phyloP scores from a whole-genome alignment of 2,329 filamentous ascomycete species.

The Xylariaceae sp. region DNA sequence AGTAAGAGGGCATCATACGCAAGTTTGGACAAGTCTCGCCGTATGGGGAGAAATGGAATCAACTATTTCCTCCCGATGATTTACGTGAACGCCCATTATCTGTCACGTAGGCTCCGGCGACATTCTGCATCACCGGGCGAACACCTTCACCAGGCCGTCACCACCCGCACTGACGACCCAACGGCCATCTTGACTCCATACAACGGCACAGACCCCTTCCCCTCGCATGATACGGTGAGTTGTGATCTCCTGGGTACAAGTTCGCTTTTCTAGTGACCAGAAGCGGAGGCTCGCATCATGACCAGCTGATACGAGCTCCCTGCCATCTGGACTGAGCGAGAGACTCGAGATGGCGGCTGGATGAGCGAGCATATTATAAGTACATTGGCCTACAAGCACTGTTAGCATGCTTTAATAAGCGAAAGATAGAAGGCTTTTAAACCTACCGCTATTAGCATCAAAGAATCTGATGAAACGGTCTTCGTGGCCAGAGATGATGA shows the following conservation, averaged over 20 bases:
- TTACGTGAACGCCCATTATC: background rate
- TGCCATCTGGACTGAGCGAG: slow-evolving; percentile 85
- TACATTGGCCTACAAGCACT: slow-evolving; percentile 77
- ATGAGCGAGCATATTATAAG: slow-evolving; percentile 97
- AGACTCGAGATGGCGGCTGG: slow-evolving; percentile 88
- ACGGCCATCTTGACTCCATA: slow-evolving; percentile 91
- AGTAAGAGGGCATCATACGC: background rate
- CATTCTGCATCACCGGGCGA: slow-evolving; percentile 44
- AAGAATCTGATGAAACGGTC: slow-evolving; percentile 96
- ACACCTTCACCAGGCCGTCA: slow-evolving; percentile 95
- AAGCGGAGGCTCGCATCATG: slow-evolving; percentile 94
- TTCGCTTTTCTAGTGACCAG: slow-evolving; percentile 94
- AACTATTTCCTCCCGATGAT: background rate
- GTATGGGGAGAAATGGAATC: background rate
- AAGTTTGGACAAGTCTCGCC: background rate
- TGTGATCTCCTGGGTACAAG: slow-evolving; percentile 92
- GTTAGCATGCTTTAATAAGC: slow-evolving; percentile 8
- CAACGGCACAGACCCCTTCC: slow-evolving; percentile 88
- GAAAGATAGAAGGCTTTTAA: background rate
- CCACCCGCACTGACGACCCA: slow-evolving; percentile 94
- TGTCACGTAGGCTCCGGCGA: background rate
- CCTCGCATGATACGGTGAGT: slow-evolving; percentile 91
- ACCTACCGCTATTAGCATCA: slow-evolving; percentile 95
- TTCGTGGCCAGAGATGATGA: slow-evolving; percentile 94
- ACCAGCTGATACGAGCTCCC: slow-evolving; percentile 89